phyloP scores from a whole-genome alignment of 2,329 filamentous ascomycete genomes.

The Didymella keratinophila region DNA sequence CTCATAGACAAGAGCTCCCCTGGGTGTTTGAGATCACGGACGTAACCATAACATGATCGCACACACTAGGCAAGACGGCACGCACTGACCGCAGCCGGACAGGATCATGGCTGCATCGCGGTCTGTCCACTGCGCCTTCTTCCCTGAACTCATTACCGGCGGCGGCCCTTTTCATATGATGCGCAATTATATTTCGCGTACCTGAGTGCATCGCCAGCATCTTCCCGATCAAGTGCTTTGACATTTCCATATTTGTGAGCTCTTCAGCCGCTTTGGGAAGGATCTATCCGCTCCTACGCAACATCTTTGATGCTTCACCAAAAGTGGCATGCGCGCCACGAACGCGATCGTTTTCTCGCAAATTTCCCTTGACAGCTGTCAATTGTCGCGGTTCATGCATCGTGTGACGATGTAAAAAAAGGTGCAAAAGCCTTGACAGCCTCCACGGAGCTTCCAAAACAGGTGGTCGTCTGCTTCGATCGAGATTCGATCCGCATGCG shows the following conservation, averaged over 20 bases:
- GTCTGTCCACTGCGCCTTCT: conserved; percentile 13
- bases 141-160: conserved; percentile 27
- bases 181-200: conserved; percentile 23
- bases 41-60: conserved; percentile 12
- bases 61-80: conserved; percentile 8
- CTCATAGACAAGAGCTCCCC: not conserved
- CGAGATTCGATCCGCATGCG: conserved; percentile 8
- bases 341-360: conserved; percentile 7
- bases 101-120: conserved; percentile 22
- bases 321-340: conserved; percentile 7
- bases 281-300: conserved; percentile 8
- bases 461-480: conserved; percentile 3
- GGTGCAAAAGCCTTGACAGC: conserved; percentile 1
- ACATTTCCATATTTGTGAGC: conserved; percentile 5
- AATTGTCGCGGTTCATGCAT: conserved; percentile 9
- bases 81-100: conserved; percentile 13
- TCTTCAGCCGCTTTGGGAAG: conserved; percentile 7
- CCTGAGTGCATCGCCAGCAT: conserved; percentile 20
- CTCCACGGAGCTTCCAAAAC: not conserved
- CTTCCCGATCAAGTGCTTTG: conserved; percentile 6
- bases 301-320: conserved; percentile 6
- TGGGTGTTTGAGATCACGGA: not conserved
- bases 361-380: conserved; percentile 16
- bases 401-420: not conserved
- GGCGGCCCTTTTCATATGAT: conserved; percentile 23